Evolutionary conservation across 192 early-diverging fungal genomes (phyloP).

Genomic region (Coemansia sp.): DNA sequence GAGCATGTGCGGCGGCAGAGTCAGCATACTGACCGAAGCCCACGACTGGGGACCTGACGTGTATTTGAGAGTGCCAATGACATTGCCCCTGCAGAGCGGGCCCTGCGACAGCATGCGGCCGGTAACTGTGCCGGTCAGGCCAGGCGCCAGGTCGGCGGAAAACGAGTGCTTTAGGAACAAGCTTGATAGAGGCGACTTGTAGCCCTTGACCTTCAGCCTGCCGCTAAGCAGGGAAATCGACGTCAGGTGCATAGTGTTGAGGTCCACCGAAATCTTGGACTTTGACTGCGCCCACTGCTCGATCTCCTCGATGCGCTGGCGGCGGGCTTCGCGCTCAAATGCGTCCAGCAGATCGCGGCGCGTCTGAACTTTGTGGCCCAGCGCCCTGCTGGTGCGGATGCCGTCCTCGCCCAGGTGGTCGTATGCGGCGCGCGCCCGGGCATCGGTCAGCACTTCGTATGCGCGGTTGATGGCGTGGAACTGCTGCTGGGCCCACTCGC

Average conservation of each 20-base stretch:
- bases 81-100: constrained; percentile 68
- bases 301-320: constrained; percentile 60
- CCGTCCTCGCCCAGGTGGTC: constrained; percentile 94
- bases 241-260: constrained; percentile 27
- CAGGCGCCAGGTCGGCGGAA: constrained; percentile 56
- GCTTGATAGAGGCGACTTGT: too few relatives aligned
- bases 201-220: not conserved
- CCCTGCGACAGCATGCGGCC: constrained; percentile 65
- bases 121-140: constrained; percentile 54
- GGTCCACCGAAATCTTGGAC: constrained; percentile 30
- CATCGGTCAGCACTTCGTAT: constrained; percentile 81
- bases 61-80: constrained; percentile 76
- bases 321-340: constrained; percentile 62
- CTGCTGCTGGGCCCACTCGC: constrained; percentile 66
- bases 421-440: constrained; percentile 76
- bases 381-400: constrained; percentile 57
- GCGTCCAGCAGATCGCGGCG: constrained; percentile 66
- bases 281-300: constrained; percentile 66
- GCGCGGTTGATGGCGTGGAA: constrained; percentile 77
- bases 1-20: constrained; percentile 56
- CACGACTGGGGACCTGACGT: constrained; percentile 54
- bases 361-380: constrained; percentile 68
- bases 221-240: not conserved
- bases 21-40: constrained; percentile 57
- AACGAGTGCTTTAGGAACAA: constrained; percentile 58